Base-by-base conservation (phyloP, 306 rosid species). In the Canavalia ensiformis region DNA sequence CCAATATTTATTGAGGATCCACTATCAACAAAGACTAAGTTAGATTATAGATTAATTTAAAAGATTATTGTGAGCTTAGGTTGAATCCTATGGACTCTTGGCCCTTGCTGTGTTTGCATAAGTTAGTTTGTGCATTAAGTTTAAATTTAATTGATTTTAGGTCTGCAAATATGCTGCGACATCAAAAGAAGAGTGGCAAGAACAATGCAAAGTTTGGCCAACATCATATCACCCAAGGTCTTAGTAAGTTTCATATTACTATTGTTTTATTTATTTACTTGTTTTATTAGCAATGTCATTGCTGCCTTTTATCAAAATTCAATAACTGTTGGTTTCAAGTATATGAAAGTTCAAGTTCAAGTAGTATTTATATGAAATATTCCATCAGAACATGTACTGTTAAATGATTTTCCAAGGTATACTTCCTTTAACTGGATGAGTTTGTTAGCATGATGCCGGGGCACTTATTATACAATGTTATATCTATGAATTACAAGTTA, bases 121-220 rank as follows among this genome's bases (percentile, higher is more conserved):
- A 64, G 60, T 52, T 74, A 44, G 25, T 47, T 37, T 59, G 35
- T 42, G 46, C 67, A 57, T 73, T 78, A 35, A 71, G 65, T 67
- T 66, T 84, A 49, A 54, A 12, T 68, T 64, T 65, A 11, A 72
- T 71, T 31, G 35, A 30, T 25, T 66, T 81, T 85, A 95, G 99
- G 96, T 95, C 63, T 88, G 94, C 88, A 91, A 90, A 81, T 85
- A 82, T 87, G 94, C 89, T 13, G 94, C 98, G 72, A 84, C 80
- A 33, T 89, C 99, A 46, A 95, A 95, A 86, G 97, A 91, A 85
- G 97, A 93, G 86, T 95, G 99, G 99, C 97, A 90, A 84, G 99
- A 93, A 80, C 99, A 95, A 62, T 93, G 97, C 90, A 95, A 95
- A 84, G 59, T 91, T 69, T 95, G 99, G 98, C 98, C 98, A 74